Evolutionary conservation across 441 rosid species (phyloP).

Genomic region (Biscutella laevigata): DNA sequence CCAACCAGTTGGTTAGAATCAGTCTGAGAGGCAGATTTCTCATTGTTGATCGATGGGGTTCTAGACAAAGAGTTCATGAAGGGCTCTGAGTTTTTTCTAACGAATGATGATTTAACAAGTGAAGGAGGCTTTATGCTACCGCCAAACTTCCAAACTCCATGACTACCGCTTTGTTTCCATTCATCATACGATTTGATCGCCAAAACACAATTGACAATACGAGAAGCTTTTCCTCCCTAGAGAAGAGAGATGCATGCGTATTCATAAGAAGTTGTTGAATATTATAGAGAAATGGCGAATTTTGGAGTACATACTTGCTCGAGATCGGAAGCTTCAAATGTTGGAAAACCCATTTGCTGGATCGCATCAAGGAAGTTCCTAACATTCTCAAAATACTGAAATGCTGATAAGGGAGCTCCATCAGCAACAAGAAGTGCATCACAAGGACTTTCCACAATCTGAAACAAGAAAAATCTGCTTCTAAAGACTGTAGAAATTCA

Average conservation of each 20-base stretch:
- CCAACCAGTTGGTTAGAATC: slow-evolving; percentile 67
- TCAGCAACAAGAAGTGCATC: slow-evolving; percentile 74
- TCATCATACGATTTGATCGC: slow-evolving; percentile 79
- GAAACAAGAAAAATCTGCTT: background rate
- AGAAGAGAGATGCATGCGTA: background rate
- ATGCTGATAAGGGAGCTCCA: slow-evolving; percentile 94
- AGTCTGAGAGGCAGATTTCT: slow-evolving; percentile 34
- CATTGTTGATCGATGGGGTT: slow-evolving; percentile 49
- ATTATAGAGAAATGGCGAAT: background rate
- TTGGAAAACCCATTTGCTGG: slow-evolving; percentile 72
- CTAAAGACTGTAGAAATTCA: too few relatives aligned
- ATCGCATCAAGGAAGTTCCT: slow-evolving; percentile 89
- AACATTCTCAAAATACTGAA: slow-evolving; percentile 93
- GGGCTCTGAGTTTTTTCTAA: slow-evolving; percentile 77
- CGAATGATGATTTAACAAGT: slow-evolving; percentile 48
- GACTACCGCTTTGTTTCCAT: slow-evolving; percentile 84
- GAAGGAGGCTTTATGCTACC: slow-evolving; percentile 60
- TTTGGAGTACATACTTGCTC: slow-evolving; percentile 55
- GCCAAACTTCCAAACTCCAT: slow-evolving; percentile 88
- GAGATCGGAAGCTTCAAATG: slow-evolving; percentile 95
- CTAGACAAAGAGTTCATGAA: slow-evolving; percentile 64
- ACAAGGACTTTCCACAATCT: slow-evolving; percentile 87
- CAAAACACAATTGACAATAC: slow-evolving; percentile 77
- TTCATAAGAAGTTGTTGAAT: background rate
- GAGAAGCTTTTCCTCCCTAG: slow-evolving; percentile 88